phyloP scores from a whole-genome alignment of 1,284 basidiomycete genomes.

The Psilocybe mexicana region DNA sequence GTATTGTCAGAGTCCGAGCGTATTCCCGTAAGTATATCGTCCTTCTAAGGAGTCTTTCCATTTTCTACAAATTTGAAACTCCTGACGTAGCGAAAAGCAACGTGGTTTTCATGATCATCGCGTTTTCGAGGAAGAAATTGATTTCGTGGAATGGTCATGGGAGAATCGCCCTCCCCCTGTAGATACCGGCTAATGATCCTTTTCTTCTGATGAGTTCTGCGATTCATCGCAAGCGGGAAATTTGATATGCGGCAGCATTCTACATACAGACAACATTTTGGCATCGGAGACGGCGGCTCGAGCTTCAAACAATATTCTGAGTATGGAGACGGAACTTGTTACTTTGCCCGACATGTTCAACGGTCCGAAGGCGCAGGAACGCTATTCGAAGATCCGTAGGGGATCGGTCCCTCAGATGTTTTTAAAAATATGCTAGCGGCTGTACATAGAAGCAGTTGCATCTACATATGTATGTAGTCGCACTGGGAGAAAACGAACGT shows the following conservation, averaged over 20 bases:
- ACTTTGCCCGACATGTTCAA: not conserved
- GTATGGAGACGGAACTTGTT: not conserved
- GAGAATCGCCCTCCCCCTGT: too few species aligned
- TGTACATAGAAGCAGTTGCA: not conserved
- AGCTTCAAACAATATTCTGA: not conserved
- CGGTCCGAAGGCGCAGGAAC: not conserved
- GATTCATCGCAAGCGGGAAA: not conserved
- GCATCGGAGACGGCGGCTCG: not conserved
- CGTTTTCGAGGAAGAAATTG: not conserved
- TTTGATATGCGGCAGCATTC: too few species aligned
- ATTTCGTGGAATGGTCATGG: not conserved
- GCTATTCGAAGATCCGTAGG: too few species aligned
- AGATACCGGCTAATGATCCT: not conserved
- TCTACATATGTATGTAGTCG: not conserved
- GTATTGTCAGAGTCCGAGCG: too few species aligned
- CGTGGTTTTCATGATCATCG: not conserved
- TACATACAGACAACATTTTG: not conserved
- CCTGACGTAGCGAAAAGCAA: not conserved
- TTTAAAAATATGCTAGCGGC: not conserved
- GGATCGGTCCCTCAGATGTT: too few species aligned
- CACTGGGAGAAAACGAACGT: not conserved
- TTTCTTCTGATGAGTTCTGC: not conserved
- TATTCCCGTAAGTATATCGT: not conserved
- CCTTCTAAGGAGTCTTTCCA: not conserved
- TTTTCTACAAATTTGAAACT: not conserved